Base-by-base conservation (phyloP, 2,329 filamentous ascomycete genomes). In the Plenodomus tracheiphilus region DNA sequence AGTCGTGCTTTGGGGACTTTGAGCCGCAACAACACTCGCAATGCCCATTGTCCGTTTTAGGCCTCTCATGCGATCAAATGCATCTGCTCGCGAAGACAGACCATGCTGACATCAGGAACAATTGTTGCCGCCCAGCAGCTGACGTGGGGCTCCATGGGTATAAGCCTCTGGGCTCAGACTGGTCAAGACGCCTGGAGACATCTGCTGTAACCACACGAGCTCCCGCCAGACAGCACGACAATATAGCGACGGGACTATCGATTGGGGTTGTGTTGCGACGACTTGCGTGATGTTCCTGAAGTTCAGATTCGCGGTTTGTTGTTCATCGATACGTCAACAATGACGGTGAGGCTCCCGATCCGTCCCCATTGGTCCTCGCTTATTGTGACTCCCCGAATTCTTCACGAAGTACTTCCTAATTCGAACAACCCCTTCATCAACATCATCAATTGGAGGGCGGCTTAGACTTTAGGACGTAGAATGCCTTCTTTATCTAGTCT, bases 401-500 rank as follows among this genome's bases (percentile, higher is more conserved):
- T 11, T 32, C 28, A 32, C 11, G 4, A 15, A 32, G 11, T 32
- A 15, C 28, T 32, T 7, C 28, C 28, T 32, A 6, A 8, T 32
- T 32, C 11, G 28, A 32, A 15, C 28, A 32, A 32, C 28, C 4
- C 28, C 4, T 11, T 32, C 28, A 11, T 32, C 49, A 50, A 39
- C 39, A 22, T 39, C 46, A 30, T 49, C 47, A 43, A 42, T 22
- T 11, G 32, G 10, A 41, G 20, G 36, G 34, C 20, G 16, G 44
- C 28, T 34, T 36, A 19, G 17, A 39, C 21, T 28, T 18, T 36
- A 18, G 11, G 36, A 21, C 17, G 25, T n/a, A 49, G 17, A 34
- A 68, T 68, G 65, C 56, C 62, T 42, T 49, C 57, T 20, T 39
- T 62, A n/a, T 51, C 47, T 2, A 41, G 45, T 17, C 46, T 65